These are phyloP conservation scores for Cyamopsis tetragonoloba DNA, from an alignment of 306 rosid genomes.

Conservation along the genomic window DNA sequence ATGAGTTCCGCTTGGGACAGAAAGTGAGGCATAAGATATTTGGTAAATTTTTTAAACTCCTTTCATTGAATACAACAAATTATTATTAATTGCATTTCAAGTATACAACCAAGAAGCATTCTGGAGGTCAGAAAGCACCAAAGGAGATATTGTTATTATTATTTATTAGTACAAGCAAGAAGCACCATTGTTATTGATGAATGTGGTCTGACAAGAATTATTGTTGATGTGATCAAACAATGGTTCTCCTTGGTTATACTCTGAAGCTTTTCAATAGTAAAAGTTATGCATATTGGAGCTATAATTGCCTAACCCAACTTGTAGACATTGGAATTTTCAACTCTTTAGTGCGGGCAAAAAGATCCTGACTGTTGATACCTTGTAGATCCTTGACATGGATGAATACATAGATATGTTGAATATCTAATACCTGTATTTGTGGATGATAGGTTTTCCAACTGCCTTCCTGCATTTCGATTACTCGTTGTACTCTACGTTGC, in stretches of 20 bases:
- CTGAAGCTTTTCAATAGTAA: background rate
- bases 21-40: slow-evolving; percentile 71
- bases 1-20: slow-evolving; percentile 84
- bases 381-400: background rate
- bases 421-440: background rate
- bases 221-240: too few species aligned
- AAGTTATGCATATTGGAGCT: slow-evolving; percentile 24
- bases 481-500: slow-evolving; percentile 27
- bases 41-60: slow-evolving; percentile 38
- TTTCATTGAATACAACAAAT: slow-evolving; percentile 6
- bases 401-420: background rate
- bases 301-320: slow-evolving; percentile 7
- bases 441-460: background rate
- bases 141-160: too few species aligned
- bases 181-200: too few species aligned
- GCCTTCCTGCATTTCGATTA: slow-evolving; percentile 18
- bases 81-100: slow-evolving; percentile 9
- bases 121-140: too few species aligned
- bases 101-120: too few species aligned
- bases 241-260: background rate
- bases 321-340: background rate
- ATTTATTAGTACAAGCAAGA: too few species aligned
- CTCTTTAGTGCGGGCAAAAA: background rate
- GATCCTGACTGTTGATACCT: background rate
- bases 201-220: background rate